Conservation (phyloP, 2,329 filamentous ascomycete genomes). For the Diplodia seriata region DNA sequence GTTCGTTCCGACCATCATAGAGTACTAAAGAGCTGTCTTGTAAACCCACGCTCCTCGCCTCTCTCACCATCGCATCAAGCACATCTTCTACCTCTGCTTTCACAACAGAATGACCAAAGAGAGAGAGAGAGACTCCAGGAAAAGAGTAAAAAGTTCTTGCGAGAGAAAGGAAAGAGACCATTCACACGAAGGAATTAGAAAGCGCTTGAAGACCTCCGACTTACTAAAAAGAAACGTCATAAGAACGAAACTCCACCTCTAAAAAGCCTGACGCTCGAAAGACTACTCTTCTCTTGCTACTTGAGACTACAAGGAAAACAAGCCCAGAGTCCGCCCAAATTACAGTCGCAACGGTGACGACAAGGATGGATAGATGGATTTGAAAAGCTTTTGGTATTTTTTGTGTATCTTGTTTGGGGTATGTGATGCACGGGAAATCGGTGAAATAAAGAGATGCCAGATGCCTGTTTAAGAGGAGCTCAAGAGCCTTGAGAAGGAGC, state of each 20-base stretch:
- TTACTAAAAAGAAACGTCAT: background rate
- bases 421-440: constrained; percentile 27
- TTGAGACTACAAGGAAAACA: background rate
- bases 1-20: no score
- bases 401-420: constrained; percentile 8
- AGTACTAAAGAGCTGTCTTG: no score
- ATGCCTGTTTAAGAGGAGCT: background rate
- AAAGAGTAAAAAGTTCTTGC: background rate
- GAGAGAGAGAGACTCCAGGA: no score
- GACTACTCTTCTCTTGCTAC: background rate
- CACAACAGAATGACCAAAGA: no score
- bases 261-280: background rate
- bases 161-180: background rate
- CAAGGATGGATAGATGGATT: background rate
- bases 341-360: constrained; percentile 6
- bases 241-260: background rate
- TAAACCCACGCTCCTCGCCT: no score
- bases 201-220: background rate
- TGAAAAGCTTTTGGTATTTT: constrained; percentile 26
- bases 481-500: background rate
- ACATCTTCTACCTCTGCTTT: no score
- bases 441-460: background rate
- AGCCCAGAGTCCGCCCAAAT: background rate
- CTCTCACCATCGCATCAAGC: no score
- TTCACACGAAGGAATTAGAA: background rate